phyloP scores from a whole-genome alignment of 139 green algal species.

The Mesotaenium endlicherianum region DNA sequence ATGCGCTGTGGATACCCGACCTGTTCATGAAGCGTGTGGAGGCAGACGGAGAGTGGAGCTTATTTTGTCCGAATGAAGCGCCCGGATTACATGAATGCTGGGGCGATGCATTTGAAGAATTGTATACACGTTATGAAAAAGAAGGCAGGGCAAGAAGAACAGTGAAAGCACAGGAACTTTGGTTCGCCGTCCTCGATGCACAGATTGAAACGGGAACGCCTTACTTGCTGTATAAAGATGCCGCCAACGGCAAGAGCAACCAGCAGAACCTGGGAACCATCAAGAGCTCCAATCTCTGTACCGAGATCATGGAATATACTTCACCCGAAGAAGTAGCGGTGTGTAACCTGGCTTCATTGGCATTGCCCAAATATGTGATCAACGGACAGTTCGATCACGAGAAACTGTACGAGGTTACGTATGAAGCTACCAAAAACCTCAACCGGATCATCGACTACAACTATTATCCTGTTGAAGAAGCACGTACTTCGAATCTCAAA shows the following conservation, averaged over 20 bases:
- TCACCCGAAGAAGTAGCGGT: constrained; percentile 92
- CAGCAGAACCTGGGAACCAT: constrained; percentile 92
- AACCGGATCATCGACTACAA: constrained; percentile 99
- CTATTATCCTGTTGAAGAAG: constrained; percentile 92
- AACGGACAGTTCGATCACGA: neutral
- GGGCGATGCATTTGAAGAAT: constrained; percentile 84
- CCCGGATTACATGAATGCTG: constrained; percentile 90
- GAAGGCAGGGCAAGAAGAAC: constrained; percentile 66
- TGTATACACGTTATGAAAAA: constrained; percentile 76
- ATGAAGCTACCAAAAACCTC: constrained; percentile 81
- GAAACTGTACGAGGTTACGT: neutral
- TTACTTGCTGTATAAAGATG: constrained; percentile 99
- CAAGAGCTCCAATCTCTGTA: constrained; percentile 98
- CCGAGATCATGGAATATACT: constrained; percentile 97
- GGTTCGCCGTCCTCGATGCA: constrained; percentile 96
- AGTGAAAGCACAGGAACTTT: constrained; percentile 94
- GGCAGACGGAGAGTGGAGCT: constrained; percentile 78
- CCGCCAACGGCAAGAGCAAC: constrained; percentile 94
- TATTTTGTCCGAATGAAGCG: constrained; percentile 97
- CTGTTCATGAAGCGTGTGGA: constrained; percentile 88
- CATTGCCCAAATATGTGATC: constrained; percentile 65
- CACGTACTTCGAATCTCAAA: constrained; percentile 83
- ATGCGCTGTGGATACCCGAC: constrained; percentile 94
- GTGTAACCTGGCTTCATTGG: constrained; percentile 98
- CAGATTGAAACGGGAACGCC: constrained; percentile 94